These are phyloP conservation scores for Helichrysum umbraculigerum DNA, from an alignment of 129 eudicot species.

Conservation along the genomic window DNA sequence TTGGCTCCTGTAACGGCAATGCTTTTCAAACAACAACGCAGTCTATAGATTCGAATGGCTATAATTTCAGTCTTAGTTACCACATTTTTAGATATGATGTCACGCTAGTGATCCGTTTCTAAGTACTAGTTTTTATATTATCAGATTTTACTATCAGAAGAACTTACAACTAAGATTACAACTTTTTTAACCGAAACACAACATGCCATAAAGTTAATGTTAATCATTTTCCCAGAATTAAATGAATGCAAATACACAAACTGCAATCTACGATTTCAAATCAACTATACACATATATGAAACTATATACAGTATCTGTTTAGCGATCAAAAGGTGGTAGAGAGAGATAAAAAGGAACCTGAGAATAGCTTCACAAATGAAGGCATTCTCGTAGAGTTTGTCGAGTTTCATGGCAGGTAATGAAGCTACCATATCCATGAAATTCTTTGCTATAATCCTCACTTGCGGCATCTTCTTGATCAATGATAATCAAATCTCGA, in stretches of 20 bases:
- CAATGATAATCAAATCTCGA: background rate
- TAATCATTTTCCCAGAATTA: background rate
- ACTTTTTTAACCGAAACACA: background rate
- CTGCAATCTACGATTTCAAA: background rate
- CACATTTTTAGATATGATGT: background rate
- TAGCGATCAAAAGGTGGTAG: background rate
- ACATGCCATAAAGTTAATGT: background rate
- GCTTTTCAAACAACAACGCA: background rate
- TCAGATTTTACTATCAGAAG: background rate
- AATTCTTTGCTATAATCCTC: conserved; percentile 77
- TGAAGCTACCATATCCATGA: conserved; percentile 98
- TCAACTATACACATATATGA: background rate
- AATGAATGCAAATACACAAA: background rate
- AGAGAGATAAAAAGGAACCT: conserved; percentile 42
- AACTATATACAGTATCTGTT: background rate
- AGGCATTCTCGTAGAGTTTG: conserved; percentile 70
- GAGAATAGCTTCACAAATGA: conserved; percentile 95
- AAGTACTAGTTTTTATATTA: background rate
- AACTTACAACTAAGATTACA: background rate
- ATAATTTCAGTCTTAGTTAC: background rate
- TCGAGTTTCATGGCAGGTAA: conserved; percentile 90
- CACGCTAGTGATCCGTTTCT: background rate
- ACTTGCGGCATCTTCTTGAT: conserved; percentile 76
- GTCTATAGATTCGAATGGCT: background rate
- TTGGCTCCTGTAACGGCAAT: background rate